A percentile compares a stretch with the other conserved stretches of the same genome.
phyloP scores from a whole-genome alignment of 208 protist species.

The Herpetomonas samuelpessoai region DNA sequence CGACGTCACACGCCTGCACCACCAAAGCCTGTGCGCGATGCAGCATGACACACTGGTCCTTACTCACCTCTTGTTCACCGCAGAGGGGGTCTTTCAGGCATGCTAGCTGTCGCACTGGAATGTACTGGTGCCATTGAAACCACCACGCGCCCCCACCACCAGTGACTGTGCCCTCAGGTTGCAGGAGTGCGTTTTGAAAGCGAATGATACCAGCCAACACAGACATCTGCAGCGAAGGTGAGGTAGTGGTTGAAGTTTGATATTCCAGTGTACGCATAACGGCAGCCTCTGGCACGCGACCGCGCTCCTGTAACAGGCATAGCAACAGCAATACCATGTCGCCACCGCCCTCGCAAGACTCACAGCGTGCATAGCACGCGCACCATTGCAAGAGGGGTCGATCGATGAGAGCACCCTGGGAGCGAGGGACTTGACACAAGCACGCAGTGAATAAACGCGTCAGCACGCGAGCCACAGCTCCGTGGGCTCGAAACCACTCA shows the following conservation, averaged over 20 bases:
- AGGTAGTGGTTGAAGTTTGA: neutral
- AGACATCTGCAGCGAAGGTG: too few species aligned
- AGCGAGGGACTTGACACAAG: too few species aligned
- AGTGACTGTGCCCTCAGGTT: too few species aligned
- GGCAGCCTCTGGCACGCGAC: conserved; percentile 19
- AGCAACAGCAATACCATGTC: neutral
- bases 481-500: too few species aligned
- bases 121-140: neutral
- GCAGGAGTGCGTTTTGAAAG: too few species aligned
- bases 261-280: conserved; percentile 9
- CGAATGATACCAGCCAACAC: neutral
- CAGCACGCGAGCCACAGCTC: too few species aligned
- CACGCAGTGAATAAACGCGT: too few species aligned
- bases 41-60: neutral
- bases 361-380: too few species aligned
- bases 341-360: too few species aligned
- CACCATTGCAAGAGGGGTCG: too few species aligned
- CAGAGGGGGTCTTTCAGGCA: too few species aligned
- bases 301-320: conserved; percentile 38
- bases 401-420: too few species aligned
- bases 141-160: neutral
- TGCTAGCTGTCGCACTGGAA: neutral
- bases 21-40: neutral
- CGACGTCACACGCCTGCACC: neutral
- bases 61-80: neutral